These are phyloP conservation scores for Venturiaceae sp. DNA, from an alignment of 2,329 filamentous ascomycete species.

Conservation along the genomic window DNA sequence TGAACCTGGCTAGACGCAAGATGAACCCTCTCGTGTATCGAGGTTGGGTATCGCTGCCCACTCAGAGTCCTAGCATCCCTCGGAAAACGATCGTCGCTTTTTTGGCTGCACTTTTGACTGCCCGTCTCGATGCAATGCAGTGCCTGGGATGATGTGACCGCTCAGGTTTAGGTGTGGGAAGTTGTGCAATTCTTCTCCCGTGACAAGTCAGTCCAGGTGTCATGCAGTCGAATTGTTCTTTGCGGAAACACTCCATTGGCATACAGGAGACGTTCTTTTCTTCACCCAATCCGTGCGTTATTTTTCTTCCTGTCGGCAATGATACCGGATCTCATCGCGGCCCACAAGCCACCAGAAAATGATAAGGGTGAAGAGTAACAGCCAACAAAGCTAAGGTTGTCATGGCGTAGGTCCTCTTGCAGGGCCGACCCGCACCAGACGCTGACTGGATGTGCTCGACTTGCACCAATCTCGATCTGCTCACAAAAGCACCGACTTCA, in stretches of 20 bases:
- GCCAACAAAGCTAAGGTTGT: background rate
- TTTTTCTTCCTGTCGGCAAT: background rate
- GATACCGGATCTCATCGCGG: background rate
- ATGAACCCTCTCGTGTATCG: background rate
- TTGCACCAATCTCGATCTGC: background rate
- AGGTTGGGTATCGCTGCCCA: background rate
- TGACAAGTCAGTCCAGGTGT: background rate
- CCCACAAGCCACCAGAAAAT: background rate
- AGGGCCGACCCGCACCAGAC: background rate
- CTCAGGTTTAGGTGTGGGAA: background rate
- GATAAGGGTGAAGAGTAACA: background rate
- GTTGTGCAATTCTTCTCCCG: background rate
- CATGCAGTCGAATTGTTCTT: background rate
- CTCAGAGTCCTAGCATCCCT: background rate
- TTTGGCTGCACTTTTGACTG: background rate
- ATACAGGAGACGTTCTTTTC: background rate
- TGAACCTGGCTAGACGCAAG: background rate
- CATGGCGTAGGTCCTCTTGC: background rate
- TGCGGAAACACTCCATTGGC: background rate
- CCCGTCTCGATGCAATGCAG: background rate
- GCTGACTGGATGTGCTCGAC: background rate
- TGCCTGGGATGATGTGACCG: background rate
- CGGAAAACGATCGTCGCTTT: background rate
- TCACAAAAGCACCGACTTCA: background rate
- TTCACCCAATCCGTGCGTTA: background rate